These are phyloP conservation scores for Acrocalymma vagum DNA, from an alignment of 2,329 filamentous ascomycete genomes.

Conservation along the genomic window DNA sequence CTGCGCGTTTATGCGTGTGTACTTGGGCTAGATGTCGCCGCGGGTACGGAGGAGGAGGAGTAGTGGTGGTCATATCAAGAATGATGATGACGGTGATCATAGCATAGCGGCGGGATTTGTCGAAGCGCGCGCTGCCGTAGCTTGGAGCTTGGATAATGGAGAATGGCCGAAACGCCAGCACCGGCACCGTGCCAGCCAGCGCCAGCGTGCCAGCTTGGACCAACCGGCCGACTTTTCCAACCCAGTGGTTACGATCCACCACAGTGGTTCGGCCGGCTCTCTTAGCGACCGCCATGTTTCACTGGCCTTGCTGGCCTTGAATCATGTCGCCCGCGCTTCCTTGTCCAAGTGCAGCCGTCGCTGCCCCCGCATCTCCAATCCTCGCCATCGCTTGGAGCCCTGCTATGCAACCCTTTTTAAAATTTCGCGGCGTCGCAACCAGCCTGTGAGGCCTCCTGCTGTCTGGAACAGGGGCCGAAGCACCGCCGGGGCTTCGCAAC, in stretches of 20 bases:
- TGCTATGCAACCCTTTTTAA: neutral
- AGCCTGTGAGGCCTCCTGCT: too few relatives aligned
- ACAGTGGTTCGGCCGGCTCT: conserved; percentile 28
- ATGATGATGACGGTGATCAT: too few relatives aligned
- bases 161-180: too few relatives aligned
- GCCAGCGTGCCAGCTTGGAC: conserved; percentile 1
- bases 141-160: too few relatives aligned
- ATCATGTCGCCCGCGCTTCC: conserved; percentile 13
- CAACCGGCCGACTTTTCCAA: conserved; percentile 24
- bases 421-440: neutral
- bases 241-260: conserved; percentile 25
- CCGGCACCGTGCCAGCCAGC: neutral
- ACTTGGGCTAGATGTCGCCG: too few relatives aligned
- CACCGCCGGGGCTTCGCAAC: too few relatives aligned
- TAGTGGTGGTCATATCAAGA: too few relatives aligned
- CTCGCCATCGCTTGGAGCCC: conserved; percentile 7
- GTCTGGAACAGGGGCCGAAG: conserved; percentile 5
- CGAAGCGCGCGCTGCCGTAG: too few relatives aligned
- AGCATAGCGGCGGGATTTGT: too few relatives aligned
- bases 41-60: too few relatives aligned
- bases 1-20: too few relatives aligned
- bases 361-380: conserved; percentile 17
- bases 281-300: conserved; percentile 31
- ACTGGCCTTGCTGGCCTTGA: conserved; percentile 16
- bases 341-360: conserved; percentile 11